Base-by-base conservation (phyloP, 179 eudicot species). In the Drosera spatulata region DNA sequence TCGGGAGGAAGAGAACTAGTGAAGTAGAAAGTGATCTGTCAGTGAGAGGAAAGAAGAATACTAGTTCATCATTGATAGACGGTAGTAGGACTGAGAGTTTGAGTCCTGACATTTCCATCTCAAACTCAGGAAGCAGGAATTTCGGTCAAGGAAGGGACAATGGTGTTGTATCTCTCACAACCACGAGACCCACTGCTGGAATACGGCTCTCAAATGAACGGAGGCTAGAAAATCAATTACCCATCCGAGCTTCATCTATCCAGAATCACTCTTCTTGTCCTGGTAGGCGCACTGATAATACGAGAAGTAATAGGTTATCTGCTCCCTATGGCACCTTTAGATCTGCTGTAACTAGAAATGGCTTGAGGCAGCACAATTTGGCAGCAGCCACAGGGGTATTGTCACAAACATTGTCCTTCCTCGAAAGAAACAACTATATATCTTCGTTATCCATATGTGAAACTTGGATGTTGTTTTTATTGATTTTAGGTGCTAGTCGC, bases 371-470 rank as follows among this genome's bases (percentile, higher is more conserved):
- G 53, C 81, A 82, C 79, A 76, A 77, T 72, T 71, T 83, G 66
- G 80, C 78, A 70, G 91, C 87, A 15, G 74, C 84, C 53, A 85
- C 98, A 38, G 95, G 88, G 96, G 98, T 91, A 91, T 61, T 66
- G 54, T 65, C 55, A 6, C 53, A 54, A 55, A n/a, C 48, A 11
- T 41, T 22, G 33, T 22, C 33, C 33, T 22, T 22, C 33, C 33
- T 22, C 33, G 33, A 22, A 22, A 22, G 33, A 22, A 22, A 22
- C 33, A 22, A 22, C 1, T 22, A 22, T 22, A 1, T 22, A 22
- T 22, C 33, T 22, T 22, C 33, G 33, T 22, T 22, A 22, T 22
- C 33, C 33, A 22, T 22, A 22, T 22, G 33, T 22, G 33, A 22
- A 22, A 22, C 33, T 22, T 22, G 1, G 33, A 22, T 22, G 33